Evolutionary conservation across 75 land plant genomes (phyloP), one percentile per base, ranked within the genome.

Genomic region (Cryptomeria japonica): DNA sequence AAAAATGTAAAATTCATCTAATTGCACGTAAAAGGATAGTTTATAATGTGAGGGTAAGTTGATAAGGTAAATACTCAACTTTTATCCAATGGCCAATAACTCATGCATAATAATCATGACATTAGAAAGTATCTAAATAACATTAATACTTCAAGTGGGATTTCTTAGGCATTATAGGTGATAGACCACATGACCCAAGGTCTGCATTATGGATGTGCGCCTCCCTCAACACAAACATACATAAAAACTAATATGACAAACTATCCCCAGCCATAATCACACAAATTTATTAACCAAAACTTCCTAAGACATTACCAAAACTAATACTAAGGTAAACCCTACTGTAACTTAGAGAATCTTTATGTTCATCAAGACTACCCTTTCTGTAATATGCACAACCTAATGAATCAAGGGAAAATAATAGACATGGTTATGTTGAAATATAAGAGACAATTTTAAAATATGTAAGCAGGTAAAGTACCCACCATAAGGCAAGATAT

Each of bases 401-500:
- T 18, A 82, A 82, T 82, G 7, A 82, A 82, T 82, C 31, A 82
- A 82, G 41, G 47, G 47, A 82, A 42, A 22, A 22, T 19, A 44
- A 44, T 41, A 82, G 11, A 82, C 42, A 82, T 6, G 47, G 15
- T 82, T 44, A 28, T 22, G 31, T 84, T 7, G 5, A 87, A 80
- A 72, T 32, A 72, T 36, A 41, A 41, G 16, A 80, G 4, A 61
- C 51, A 37, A 84, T 31, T 44, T 38, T 83, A 28, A 44, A 46
- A 82, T 25, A 82, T 44, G 32, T 46, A 18, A 32, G n/a, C 25
- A n/a, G 75, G 28, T 0, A 73, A 64, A 88, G 78, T 15, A 73
- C 92, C 80, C 70, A 98, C 99, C 97, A 98, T 97, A 85, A 98
- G 97, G 87, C 95, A 96, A 46, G 96, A 91, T 68, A 96, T 96